Evolutionary conservation across 2,329 filamentous ascomycete genomes (phyloP), one percentile per base, ranked within the genome.

Genomic region (Pseudopyricularia cyperi): DNA sequence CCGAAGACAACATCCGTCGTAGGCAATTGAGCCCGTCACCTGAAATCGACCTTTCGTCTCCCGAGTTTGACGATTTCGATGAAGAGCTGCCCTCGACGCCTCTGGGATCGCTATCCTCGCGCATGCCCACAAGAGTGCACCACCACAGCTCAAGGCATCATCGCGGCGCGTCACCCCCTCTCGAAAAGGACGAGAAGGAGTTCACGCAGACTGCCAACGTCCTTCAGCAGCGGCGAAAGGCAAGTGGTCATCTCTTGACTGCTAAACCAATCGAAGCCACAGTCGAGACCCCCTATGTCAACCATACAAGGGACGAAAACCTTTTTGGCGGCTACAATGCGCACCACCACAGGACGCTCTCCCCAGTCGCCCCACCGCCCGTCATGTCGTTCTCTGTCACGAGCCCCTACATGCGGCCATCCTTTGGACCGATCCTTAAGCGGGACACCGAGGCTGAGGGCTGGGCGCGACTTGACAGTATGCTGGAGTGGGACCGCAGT

Each of bases 181-280:
- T 97, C 35, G 91, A 97, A 70, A 89, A 87, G 61, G 91, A 97
- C 60, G 91, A 97, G 73, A 87, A 86, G 63, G 93, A 97, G 67
- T 98, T 98, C 63, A 96, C 91, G 7, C 88, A 95, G 68, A 97
- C 90, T 1, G 93, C 93, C 15, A 87, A 89, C 58, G 88, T 85
- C 48, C 79, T 97, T 60, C 87, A 80, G 60, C 87, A 80, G 60
- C 82, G 79, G 64, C 72, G 77, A 55, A 83, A 82, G 61, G 70
- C 82, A 22, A 73, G 66, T 46, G 72, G 74, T 28, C 71, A 71
- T 30, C 24, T 52, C 11, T 53, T 55, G 39, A 55, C 71, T 58
- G 53, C 57, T 32, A 51, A 58, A 22, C 52, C 55, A 33, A 58
- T 58, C 32, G 65, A 67, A 32, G 63, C 65, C 24, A 57, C 62